Conservation (phyloP, 139 green algal species). For the Gonium pectorale region DNA sequence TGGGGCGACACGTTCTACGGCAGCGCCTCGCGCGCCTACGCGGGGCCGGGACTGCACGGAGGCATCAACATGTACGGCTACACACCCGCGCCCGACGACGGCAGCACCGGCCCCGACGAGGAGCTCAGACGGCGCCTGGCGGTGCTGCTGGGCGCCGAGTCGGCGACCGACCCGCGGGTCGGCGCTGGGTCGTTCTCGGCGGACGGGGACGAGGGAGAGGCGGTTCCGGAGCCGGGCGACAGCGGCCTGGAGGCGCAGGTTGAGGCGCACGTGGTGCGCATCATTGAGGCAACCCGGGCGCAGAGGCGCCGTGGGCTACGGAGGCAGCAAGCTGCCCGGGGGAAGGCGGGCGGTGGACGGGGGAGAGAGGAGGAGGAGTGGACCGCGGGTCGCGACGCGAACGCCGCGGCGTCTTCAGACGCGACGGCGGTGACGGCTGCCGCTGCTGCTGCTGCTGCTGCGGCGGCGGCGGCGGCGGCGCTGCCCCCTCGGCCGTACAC, state of each 20-base stretch:
- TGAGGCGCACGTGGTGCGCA: not conserved
- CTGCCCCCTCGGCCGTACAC: not conserved
- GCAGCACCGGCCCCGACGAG: not conserved
- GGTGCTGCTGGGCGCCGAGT: no score
- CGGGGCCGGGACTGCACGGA: slow-evolving; percentile 21
- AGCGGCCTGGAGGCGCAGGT: not conserved
- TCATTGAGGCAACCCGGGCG: slow-evolving; percentile 1
- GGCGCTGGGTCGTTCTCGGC: no score
- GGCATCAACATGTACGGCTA: slow-evolving; percentile 35
- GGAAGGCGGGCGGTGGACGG: no score
- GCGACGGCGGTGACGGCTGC: not conserved
- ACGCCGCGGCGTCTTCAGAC: no score
- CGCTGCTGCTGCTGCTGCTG: not conserved
- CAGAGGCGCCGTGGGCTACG: no score
- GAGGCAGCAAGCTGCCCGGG: no score
- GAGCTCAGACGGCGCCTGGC: no score
- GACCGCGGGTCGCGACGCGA: no score
- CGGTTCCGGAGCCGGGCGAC: no score
- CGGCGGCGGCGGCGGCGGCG: not conserved
- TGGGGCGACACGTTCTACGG: slow-evolving; percentile 37
- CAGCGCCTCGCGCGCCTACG: not conserved
- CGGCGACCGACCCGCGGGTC: no score
- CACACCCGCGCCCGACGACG: not conserved
- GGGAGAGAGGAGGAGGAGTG: no score
- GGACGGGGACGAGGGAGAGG: no score